These are phyloP conservation scores for Tuber microsphaerosporum DNA, from an alignment of 495 filamentous ascomycete species.

Conservation along the genomic window DNA sequence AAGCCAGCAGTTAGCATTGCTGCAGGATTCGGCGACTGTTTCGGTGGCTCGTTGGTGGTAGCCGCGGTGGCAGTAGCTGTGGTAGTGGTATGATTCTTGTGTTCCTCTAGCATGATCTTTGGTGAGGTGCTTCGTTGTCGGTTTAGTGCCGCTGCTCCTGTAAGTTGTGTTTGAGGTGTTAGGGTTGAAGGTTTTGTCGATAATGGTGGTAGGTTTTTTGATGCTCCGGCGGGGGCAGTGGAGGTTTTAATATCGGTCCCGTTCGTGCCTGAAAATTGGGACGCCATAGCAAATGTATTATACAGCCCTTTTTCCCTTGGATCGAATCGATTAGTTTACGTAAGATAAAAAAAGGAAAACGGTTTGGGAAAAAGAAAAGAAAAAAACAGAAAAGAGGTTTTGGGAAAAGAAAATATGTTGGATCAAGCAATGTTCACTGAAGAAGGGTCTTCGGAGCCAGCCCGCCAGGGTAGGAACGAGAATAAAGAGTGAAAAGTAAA, in stretches of 20 bases:
- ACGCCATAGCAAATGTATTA: slow-evolving; percentile 30
- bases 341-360: neutral
- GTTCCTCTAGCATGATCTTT: slow-evolving; percentile 21
- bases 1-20: slow-evolving; percentile 25
- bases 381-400: slow-evolving; percentile 10
- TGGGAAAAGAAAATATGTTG: slow-evolving; percentile 11
- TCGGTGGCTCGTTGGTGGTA: slow-evolving; percentile 16
- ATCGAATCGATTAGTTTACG: slow-evolving; percentile 2
- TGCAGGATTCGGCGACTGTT: slow-evolving; percentile 34
- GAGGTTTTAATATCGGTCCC: slow-evolving; percentile 32
- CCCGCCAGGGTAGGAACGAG: slow-evolving; percentile 5
- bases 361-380: slow-evolving; percentile 1
- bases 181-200: slow-evolving; percentile 25
- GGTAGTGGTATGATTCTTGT: slow-evolving; percentile 8
- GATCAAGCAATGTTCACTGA: neutral
- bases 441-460: neutral
- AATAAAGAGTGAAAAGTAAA: slow-evolving; percentile 23
- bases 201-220: slow-evolving; percentile 32
- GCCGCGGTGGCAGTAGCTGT: neutral
- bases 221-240: slow-evolving; percentile 15
- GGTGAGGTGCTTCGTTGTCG: slow-evolving; percentile 27
- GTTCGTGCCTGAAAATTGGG: slow-evolving; percentile 32
- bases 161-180: slow-evolving; percentile 34
- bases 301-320: neutral
- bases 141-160: slow-evolving; percentile 31